Evolutionary conservation across 1,139 yeast species (phyloP).

Genomic region (Blastobotrys niveus): DNA sequence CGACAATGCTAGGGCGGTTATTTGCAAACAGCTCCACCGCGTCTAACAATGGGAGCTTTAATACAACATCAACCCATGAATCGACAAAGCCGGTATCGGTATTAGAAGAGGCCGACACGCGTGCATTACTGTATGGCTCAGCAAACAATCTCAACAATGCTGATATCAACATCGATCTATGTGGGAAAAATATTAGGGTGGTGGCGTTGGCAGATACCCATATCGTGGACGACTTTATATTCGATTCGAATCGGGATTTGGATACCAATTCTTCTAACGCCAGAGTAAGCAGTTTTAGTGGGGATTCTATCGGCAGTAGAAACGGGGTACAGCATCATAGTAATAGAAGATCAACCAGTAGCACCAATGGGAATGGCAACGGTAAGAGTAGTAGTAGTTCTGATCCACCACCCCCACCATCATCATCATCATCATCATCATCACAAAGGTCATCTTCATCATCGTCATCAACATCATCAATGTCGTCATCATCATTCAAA

Average conservation of each 20-base stretch:
- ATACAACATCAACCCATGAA: slow-evolving; percentile 3
- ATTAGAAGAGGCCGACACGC: slow-evolving; percentile 29
- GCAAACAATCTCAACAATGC: slow-evolving; percentile 11
- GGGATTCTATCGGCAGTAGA: too few species aligned
- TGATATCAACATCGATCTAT: slow-evolving; percentile 13
- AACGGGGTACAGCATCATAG: too few species aligned
- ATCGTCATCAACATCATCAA: not conserved
- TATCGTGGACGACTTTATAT: slow-evolving; percentile 22
- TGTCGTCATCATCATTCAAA: not conserved
- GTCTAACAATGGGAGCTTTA: not conserved
- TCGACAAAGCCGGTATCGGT: slow-evolving; percentile 22
- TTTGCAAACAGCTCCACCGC: slow-evolving; percentile 7
- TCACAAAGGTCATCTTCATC: slow-evolving; percentile 1
- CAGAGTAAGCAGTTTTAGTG: not conserved
- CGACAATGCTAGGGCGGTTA: slow-evolving; percentile 11
- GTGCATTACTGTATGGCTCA: slow-evolving; percentile 27
- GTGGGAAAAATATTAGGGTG: slow-evolving; percentile 25
- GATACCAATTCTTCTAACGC: too few species aligned
- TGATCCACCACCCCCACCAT: too few species aligned
- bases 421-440: too few species aligned
- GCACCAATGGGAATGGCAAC: too few species aligned
- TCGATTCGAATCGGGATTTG: slow-evolving; percentile 22
- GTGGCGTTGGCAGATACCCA: slow-evolving; percentile 25
- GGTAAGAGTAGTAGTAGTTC: too few species aligned
- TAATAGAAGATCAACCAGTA: too few species aligned